phyloP scores from a whole-genome alignment of 768 basidiomycete species.

The Tylopilus sp. region DNA sequence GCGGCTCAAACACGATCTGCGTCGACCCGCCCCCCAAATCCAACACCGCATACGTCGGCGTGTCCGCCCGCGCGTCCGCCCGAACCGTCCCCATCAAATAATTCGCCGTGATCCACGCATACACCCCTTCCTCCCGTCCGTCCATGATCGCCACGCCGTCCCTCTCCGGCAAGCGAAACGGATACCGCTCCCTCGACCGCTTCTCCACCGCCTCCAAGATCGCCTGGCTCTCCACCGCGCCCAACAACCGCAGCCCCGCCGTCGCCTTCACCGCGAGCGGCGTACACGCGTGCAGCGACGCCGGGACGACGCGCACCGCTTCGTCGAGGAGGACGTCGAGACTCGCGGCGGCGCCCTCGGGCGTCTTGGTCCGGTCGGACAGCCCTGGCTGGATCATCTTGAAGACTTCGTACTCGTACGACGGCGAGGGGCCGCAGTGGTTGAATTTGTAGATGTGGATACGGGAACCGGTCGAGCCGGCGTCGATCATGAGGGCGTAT shows the following conservation, averaged over 20 bases:
- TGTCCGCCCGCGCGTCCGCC: constrained; percentile 42
- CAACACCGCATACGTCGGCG: constrained; percentile 79
- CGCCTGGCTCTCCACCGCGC: constrained; percentile 53
- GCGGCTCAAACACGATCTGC: constrained; percentile 95
- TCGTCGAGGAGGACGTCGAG: constrained; percentile 79
- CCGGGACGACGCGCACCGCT: constrained; percentile 76
- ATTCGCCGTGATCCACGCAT: constrained; percentile 97
- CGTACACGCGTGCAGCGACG: constrained; percentile 58
- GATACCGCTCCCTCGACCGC: constrained; percentile 56
- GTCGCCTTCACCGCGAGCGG: constrained; percentile 92
- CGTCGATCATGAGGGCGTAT: constrained; percentile 97
- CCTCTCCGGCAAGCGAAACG: constrained; percentile 60
- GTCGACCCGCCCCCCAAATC: constrained; percentile 97
- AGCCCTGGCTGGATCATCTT: constrained; percentile 78
- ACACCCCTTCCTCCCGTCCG: constrained; percentile 95
- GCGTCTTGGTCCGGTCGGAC: constrained; percentile 55
- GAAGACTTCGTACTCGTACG: constrained; percentile 94
- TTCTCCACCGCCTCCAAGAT: constrained; percentile 74
- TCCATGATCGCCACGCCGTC: constrained; percentile 89
- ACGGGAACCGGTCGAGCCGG: constrained; percentile 94
- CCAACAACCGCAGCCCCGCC: constrained; percentile 78
- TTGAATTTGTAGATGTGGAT: constrained; percentile 99
- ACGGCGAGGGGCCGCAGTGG: constrained; percentile 72
- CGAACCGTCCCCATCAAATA: constrained; percentile 80
- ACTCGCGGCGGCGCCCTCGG: constrained; percentile 70